Base-by-base conservation (phyloP, 192 early-diverging fungal species). In the Coemansia brasiliensis region DNA sequence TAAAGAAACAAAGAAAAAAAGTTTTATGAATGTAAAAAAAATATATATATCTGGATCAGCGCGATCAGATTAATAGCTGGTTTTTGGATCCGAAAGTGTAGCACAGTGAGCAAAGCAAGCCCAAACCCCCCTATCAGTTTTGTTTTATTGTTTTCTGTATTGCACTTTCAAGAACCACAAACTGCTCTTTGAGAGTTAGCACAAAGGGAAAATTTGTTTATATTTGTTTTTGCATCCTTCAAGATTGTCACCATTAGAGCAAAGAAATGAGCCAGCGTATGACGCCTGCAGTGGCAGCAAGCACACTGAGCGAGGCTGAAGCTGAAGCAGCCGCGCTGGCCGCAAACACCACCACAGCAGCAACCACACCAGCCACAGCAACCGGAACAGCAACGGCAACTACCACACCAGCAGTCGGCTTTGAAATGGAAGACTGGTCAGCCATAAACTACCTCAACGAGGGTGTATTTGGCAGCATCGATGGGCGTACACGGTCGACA, bases 391-490 rank as follows among this genome's bases (percentile, higher is more conserved):
- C 29, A 10, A 51, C 38, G 7, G 61, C 61, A 9, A 59, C 63
- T 4, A 60, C 52, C 11, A 55, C 37, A 8, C 45, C 62, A 2
- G 48, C 57, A 22, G 55, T 43, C 20, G 58, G 54, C 5, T 55
- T 55, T 27, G 66, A 57, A 38, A 40, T 55, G 16, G 59, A 66
- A 20, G 65, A 63, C 26, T 74, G 71, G 71, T 39, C 63, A 8
- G 41, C 46, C 1, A 35, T 67, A 4, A 57, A 57, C 27, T 63
- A 59, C 38, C 44, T 67, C 9, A 67, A 59, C 48, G 71, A 67
- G 26, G 66, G 73, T 22, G 67, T 75, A 18, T 75, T 75, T 57
- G 73, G 73, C 48, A 75, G 73, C 63, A 61, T 61, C 45, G 73
- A 75, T 35, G 59, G 73, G 1, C 66, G 73, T 10, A 52, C 51